Base-by-base conservation (phyloP, 1,284 basidiomycete genomes). In the Microbotryum lychnidis-dioicae region DNA sequence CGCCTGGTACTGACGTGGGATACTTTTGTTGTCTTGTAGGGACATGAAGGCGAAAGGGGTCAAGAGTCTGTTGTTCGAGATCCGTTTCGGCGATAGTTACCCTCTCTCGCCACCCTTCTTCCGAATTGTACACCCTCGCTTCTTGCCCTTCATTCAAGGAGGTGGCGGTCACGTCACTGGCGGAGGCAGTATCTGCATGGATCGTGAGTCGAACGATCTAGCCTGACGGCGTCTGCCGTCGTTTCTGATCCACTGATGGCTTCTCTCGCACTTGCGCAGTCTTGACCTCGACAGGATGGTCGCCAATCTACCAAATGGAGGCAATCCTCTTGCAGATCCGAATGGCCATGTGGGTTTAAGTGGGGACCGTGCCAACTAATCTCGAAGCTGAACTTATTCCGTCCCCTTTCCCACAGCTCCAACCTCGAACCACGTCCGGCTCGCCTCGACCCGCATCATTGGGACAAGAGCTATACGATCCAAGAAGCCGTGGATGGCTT, bases 91-190 rank as follows among this genome's bases (percentile, higher is more conserved):
- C 6, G 67, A 65, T 44, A 65, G 56, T 9, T 69, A 55, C 57
- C 67, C 69, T 18, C 54, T 67, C 57, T 61, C 65, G 20, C 67
- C 69, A 16, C 69, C 69, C 2, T 70, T 70, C 69, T 69, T 70
- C 64, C 63, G 67, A 47, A 51, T 70, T 50, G 56, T 70, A 8
- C 60, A 67, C 51, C 69, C 69, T 29, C 63, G 69, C 25, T 69
- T 70, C 57, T 50, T 70, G 14, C 65, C 69, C 3, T 70, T 70
- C 54, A 57, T 62, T 20, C 61, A 65, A 2, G 69, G 69, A 21
- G 69, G 67, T 0, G 67, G 69, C 4, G 66, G 56, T 2, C 68
- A 70, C 44, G 66, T 68, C 48, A 68, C 64, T 10, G 66, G 58
- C 27, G 68, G 68, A 12, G 68, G 68, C 6, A 57, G 54, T 1